Conservation (phyloP, 176 grass and related monocot species). For the Elymus sibiricus region DNA sequence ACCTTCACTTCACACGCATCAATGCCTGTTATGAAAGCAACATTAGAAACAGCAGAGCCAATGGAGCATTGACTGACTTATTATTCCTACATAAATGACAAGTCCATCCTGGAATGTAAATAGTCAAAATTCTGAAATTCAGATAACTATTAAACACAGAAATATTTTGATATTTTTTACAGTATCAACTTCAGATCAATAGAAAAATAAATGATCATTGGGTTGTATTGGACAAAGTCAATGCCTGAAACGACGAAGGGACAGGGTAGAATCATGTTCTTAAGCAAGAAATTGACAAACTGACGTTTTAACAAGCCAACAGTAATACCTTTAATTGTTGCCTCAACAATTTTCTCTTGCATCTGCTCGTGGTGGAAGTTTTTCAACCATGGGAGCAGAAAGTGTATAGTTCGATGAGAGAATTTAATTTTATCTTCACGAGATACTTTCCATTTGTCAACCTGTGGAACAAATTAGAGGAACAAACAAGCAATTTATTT, state of each 20-base stretch:
- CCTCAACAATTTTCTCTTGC: conserved; percentile 62
- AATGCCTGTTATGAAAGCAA: conserved; percentile 37
- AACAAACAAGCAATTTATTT: not conserved
- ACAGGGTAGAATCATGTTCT: not conserved
- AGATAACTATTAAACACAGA: not conserved
- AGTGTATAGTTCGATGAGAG: conserved; percentile 4
- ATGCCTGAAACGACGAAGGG: not conserved
- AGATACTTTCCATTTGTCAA: not conserved
- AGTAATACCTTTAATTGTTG: conserved; percentile 54
- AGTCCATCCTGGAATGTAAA: not conserved
- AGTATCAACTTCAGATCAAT: not conserved
- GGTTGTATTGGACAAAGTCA: not conserved
- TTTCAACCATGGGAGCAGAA: conserved; percentile 71
- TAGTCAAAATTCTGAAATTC: not conserved
- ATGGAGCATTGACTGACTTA: not conserved
- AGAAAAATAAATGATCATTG: not conserved
- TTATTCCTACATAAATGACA: not conserved
- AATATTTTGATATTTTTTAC: not conserved
- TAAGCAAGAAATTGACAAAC: not conserved
- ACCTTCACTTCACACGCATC: conserved; percentile 30
- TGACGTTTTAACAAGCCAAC: not conserved
- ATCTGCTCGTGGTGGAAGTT: conserved; percentile 51
- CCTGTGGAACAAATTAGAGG: not conserved
- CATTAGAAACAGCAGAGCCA: not conserved
- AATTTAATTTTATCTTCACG: conserved; percentile 30